A percentile compares a stretch with the other conserved stretches of the same genome.
These are phyloP conservation scores for Colletotrichum melonis DNA, from an alignment of 2,329 filamentous ascomycete genomes.

Conservation along the genomic window DNA sequence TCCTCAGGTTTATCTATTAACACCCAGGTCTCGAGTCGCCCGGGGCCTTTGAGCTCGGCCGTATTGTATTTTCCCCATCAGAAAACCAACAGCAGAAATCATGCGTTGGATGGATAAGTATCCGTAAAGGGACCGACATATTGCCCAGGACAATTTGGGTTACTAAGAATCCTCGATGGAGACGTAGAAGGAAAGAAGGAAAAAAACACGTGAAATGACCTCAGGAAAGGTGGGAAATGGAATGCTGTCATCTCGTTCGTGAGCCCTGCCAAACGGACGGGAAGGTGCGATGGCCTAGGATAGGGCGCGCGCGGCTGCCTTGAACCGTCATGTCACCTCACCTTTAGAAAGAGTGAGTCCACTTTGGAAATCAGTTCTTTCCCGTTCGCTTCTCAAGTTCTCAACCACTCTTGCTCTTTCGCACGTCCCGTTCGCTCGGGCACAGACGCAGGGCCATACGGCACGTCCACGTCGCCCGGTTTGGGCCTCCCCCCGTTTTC, in stretches of 20 bases:
- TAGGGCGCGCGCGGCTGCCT: neutral
- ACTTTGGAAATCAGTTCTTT: conserved; percentile 1
- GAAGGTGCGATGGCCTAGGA: neutral
- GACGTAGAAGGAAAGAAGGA: neutral
- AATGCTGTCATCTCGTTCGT: conserved; percentile 26
- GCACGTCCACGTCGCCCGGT: neutral
- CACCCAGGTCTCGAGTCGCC: neutral
- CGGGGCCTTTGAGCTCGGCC: neutral
- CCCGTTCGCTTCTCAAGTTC: neutral
- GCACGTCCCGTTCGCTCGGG: neutral
- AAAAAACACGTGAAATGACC: conserved; percentile 21
- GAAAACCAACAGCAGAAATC: neutral
- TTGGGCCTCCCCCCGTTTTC: conserved; percentile 1
- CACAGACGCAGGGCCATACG: neutral
- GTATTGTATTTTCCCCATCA: neutral
- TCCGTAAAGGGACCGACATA: conserved; percentile 1
- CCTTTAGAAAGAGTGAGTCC: conserved; percentile 18
- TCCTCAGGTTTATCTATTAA: neutral
- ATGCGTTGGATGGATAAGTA: neutral
- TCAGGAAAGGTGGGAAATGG: conserved; percentile 21
- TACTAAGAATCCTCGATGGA: neutral
- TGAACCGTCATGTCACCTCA: conserved; percentile 9
- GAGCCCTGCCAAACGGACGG: neutral
- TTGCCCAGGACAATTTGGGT: neutral
- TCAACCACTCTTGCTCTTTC: neutral